Conservation (phyloP, 345 rosid species). For the Salix suchowensis region DNA sequence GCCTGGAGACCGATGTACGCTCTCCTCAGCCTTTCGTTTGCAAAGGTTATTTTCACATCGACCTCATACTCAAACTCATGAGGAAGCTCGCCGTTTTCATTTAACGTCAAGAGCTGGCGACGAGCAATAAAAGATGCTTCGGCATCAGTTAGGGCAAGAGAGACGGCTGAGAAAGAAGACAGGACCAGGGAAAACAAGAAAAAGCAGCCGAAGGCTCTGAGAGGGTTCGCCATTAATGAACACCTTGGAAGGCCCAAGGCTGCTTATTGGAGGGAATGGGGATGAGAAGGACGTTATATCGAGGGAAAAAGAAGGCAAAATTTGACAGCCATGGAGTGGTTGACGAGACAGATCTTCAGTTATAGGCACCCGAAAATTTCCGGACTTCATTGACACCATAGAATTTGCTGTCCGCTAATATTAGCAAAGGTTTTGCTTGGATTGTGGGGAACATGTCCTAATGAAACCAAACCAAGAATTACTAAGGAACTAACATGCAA, state of each 20-base stretch:
- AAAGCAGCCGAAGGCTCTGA: constrained; percentile 54
- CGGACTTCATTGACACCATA: neutral
- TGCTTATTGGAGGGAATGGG: constrained; percentile 40
- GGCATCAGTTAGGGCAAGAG: constrained; percentile 46
- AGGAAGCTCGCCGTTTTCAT: constrained; percentile 35
- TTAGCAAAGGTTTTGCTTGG: neutral
- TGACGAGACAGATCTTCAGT: neutral
- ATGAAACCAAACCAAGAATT: neutral
- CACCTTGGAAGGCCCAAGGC: constrained; percentile 76
- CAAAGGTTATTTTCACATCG: constrained; percentile 38
- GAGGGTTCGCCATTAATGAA: constrained; percentile 37
- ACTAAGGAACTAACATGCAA: neutral
- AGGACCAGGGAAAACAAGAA: constrained; percentile 25
- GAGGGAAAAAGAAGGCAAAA: neutral
- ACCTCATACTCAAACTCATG: constrained; percentile 28
- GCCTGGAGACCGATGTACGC: constrained; percentile 75
- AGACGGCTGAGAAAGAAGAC: constrained; percentile 14
- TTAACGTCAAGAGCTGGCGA: constrained; percentile 58
- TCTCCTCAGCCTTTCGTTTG: constrained; percentile 49
- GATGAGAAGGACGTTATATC: constrained; percentile 22
- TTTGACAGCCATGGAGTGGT: constrained; percentile 21
- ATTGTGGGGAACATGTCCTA: neutral
- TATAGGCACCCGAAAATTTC: constrained; percentile 9
- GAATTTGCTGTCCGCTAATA: constrained; percentile 1
- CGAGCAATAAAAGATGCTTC: constrained; percentile 55